phyloP scores from a whole-genome alignment of 805 yeast genomes.

The Wickerhamiella australiensis region DNA sequence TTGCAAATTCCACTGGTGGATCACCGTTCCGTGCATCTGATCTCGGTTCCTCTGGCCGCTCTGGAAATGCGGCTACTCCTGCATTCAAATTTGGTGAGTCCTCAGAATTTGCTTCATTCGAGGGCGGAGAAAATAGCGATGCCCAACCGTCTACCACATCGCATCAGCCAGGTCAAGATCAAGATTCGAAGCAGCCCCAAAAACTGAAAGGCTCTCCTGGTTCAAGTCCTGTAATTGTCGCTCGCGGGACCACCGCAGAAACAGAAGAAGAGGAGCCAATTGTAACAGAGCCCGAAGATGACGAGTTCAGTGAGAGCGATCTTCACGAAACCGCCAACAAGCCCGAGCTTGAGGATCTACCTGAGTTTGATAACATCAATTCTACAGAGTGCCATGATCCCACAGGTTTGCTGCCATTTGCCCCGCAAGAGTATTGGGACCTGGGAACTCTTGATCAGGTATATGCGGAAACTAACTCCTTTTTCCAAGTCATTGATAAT shows the following conservation, averaged over 20 bases:
- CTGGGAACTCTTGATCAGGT: conserved; percentile 16
- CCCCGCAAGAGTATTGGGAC: not conserved
- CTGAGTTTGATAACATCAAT: not conserved
- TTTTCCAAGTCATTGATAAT: conserved; percentile 19
- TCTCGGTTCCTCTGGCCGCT: no score
- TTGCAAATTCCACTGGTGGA: not conserved
- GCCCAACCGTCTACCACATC: no score
- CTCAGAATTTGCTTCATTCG: not conserved
- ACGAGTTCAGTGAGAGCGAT: not conserved
- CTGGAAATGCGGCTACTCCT: not conserved
- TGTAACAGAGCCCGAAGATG: not conserved
- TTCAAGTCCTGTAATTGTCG: not conserved
- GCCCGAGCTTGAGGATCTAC: not conserved
- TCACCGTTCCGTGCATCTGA: not conserved
- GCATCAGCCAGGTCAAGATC: no score
- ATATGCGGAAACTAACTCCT: conserved; percentile 16
- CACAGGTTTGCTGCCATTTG: conserved; percentile 1
- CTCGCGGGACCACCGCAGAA: no score
- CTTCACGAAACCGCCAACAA: not conserved
- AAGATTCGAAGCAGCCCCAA: no score
- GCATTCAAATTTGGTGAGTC: not conserved
- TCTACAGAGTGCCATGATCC: conserved; percentile 1
- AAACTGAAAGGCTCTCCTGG: not conserved
- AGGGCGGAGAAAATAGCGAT: no score
- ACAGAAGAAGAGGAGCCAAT: not conserved